These are phyloP conservation scores for Penicillium nucicola DNA, from an alignment of 495 filamentous ascomycete species.

Conservation along the genomic window DNA sequence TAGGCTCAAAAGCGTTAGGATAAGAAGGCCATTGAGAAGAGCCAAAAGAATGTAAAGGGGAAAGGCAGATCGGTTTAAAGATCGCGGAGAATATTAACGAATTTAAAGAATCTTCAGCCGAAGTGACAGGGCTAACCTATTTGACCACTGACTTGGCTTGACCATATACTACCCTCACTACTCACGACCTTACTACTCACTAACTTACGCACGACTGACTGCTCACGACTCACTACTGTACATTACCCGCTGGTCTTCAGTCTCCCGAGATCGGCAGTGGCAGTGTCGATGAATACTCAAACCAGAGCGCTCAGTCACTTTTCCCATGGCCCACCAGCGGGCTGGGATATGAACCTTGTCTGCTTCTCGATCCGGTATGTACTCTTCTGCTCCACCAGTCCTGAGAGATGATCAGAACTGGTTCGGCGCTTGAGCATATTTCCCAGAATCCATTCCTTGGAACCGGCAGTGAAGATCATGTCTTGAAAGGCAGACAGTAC, in stretches of 20 bases:
- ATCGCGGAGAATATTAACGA: constrained; percentile 25
- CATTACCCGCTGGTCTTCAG: too few relatives aligned
- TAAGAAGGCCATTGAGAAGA: constrained; percentile 1
- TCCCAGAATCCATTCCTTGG: too few relatives aligned
- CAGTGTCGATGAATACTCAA: constrained; percentile 28
- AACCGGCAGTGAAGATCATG: constrained; percentile 17
- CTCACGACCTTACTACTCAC: too few relatives aligned
- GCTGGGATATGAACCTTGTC: constrained; percentile 3
- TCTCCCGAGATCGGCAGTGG: constrained; percentile 40
- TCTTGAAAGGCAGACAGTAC: constrained; percentile 7
- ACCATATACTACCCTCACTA: constrained; percentile 25
- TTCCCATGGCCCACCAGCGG: neutral
- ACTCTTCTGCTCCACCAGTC: neutral
- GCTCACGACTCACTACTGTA: too few relatives aligned
- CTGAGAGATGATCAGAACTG: neutral
- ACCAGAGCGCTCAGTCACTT: constrained; percentile 6
- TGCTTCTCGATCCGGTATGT: neutral
- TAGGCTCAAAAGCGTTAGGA: neutral
- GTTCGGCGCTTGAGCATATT: neutral
- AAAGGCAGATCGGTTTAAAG: constrained; percentile 27
- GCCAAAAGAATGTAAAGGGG: constrained; percentile 16
- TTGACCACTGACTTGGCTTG: constrained; percentile 9
- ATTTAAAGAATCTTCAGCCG: constrained; percentile 39
- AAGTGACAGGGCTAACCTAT: constrained; percentile 18
- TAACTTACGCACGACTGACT: too few relatives aligned